Conservation (phyloP, 108 stramenopile species). For the Cyclostephanos invisitatus region DNA sequence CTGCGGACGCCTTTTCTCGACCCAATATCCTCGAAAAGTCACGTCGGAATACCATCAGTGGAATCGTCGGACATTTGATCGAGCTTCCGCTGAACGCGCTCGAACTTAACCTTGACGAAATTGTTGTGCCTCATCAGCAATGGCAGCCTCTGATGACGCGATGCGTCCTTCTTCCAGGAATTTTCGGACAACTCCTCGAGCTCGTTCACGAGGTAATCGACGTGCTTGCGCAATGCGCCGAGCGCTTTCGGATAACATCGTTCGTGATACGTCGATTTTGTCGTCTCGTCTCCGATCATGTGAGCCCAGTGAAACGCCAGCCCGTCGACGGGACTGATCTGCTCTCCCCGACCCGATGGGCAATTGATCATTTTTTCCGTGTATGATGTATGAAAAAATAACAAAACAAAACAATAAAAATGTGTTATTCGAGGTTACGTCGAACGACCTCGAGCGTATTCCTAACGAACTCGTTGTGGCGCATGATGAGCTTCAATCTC, state of each 20-base stretch:
- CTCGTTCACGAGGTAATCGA: constrained; percentile 43
- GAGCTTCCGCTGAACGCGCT: constrained; percentile 17
- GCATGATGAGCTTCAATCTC: constrained; percentile 41
- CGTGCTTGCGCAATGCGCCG: constrained; percentile 43
- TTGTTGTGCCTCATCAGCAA: constrained; percentile 36
- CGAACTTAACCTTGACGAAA: constrained; percentile 29
- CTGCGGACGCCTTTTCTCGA: too few relatives aligned
- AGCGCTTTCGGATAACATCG: constrained; percentile 50
- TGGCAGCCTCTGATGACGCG: constrained; percentile 40
- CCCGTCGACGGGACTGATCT: constrained; percentile 8
- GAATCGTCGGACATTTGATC: constrained; percentile 16
- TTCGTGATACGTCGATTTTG: constrained; percentile 47
- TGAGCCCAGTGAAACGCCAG: constrained; percentile 48
- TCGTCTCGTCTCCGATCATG: constrained; percentile 45
- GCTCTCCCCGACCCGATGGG: not conserved
- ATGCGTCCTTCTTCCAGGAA: constrained; percentile 24
- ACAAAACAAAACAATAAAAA: constrained; percentile 3
- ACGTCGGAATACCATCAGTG: too few relatives aligned
- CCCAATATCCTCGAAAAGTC: too few relatives aligned
- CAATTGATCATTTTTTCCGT: not conserved
- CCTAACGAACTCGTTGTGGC: constrained; percentile 53
- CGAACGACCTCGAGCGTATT: constrained; percentile 43
- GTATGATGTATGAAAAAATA: not conserved
- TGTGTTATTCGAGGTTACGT: constrained; percentile 23
- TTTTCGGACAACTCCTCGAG: constrained; percentile 47